Evolutionary conservation across 192 early-diverging fungal species (phyloP).

Genomic region (Obelidium mucronatum): DNA sequence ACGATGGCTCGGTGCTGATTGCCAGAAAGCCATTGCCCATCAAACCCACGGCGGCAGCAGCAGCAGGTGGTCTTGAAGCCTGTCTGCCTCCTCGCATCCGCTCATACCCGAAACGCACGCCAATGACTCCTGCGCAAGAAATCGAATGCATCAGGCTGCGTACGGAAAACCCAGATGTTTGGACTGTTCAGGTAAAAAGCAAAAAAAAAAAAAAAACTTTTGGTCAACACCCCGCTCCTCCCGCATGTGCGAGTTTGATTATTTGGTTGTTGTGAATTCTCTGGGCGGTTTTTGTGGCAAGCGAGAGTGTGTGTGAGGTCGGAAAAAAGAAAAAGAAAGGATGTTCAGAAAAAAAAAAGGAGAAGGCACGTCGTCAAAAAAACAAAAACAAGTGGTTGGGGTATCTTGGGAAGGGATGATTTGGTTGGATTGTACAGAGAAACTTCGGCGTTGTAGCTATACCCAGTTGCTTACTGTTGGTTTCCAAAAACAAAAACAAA

Average conservation of each 20-base stretch:
- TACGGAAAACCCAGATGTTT: constrained; percentile 40
- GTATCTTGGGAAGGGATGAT: too few species aligned
- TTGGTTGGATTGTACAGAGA: too few species aligned
- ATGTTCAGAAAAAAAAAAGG: too few species aligned
- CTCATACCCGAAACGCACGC: constrained; percentile 17
- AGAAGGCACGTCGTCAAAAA: too few species aligned
- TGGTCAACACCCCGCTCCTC: not conserved
- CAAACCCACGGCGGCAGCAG: not conserved
- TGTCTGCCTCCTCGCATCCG: constrained; percentile 43
- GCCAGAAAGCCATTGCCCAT: constrained; percentile 13
- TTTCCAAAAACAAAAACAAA: too few species aligned
- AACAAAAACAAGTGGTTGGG: too few species aligned
- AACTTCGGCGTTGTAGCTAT: too few species aligned
- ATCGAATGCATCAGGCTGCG: constrained; percentile 37
- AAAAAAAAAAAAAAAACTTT: not conserved
- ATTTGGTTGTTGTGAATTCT: too few species aligned
- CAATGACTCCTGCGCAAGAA: constrained; percentile 38
- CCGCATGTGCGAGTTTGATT: not conserved
- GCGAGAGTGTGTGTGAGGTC: too few species aligned
- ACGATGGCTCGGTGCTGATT: constrained; percentile 56
- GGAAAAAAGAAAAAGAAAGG: too few species aligned
- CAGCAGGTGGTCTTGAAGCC: not conserved
- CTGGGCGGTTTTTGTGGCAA: too few species aligned
- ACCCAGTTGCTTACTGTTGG: too few species aligned
- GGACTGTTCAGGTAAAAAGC: constrained; percentile 37